Base-by-base conservation (phyloP, 352 stramenopile species). In the Phytopythium litorale region DNA sequence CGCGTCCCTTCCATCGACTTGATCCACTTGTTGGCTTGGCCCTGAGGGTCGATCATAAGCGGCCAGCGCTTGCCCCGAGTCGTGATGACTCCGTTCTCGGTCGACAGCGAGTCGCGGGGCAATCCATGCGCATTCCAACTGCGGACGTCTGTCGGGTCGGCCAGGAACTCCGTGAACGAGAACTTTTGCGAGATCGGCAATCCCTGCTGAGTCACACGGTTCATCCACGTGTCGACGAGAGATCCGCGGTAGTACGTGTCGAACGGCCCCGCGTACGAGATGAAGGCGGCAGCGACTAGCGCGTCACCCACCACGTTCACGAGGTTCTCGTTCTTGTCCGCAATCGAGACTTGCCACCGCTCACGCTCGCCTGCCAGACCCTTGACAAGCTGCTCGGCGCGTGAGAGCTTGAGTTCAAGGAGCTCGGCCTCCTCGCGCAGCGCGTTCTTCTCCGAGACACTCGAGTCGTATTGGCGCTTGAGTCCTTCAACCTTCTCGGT, bases 11-110 rank as follows among this genome's bases (percentile, higher is more conserved):
- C 88, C 84, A 98, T 96, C 4, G 93, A 92, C 63, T 97, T 97
- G 64, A 99, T 97, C 96, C 96, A 99, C 61, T 97, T 98, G 67
- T 98, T 99, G 11, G 92, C 96, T 60, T 99, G 96, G 0, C 89
- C 92, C 65, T 98, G 92, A 19, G 96, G 96, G 51, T 99, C 96
- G 55, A 99, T 98, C 95, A 99, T 98, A 9, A 99, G 81, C n/a
- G 96, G 96, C 96, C 96, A 99, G 2, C 96, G 77, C 54, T 94
- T 95, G 15, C 93, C 90, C 38, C 91, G 78, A 4, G 92, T 98
- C 23, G 96, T 96, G 63, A 99, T 98, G 33, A 99, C 94, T 23
- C 95, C 96, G 54, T 99, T 99, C 60, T 99, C 96, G 1, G 94
- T 98, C 5, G 83, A 97, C 18, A 99, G 81, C 8, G 93, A 78